These are phyloP conservation scores for Xylariomycetidae sp. DNA, from an alignment of 2,329 filamentous ascomycete genomes.

Conservation along the genomic window DNA sequence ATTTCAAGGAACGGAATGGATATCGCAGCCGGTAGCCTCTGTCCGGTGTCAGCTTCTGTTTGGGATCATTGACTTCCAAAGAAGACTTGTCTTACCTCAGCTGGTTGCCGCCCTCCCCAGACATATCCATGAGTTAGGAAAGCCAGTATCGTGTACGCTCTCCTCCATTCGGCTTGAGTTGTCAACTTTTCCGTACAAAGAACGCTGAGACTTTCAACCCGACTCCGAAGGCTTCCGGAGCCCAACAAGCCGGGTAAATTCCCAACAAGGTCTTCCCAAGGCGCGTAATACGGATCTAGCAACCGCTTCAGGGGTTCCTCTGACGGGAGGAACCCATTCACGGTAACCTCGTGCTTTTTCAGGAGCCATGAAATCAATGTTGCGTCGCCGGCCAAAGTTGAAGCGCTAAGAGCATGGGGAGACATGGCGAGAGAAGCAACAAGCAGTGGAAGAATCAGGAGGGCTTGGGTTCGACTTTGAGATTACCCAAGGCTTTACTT, in stretches of 20 bases:
- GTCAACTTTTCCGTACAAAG: constrained; percentile 54
- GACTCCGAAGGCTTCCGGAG: constrained; percentile 52
- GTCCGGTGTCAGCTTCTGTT: too few relatives aligned
- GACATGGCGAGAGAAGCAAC: too few relatives aligned
- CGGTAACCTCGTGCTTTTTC: constrained; percentile 48
- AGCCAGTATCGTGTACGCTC: constrained; percentile 63
- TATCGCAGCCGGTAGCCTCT: constrained; percentile 69
- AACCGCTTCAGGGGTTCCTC: constrained; percentile 54
- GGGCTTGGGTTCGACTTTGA: too few relatives aligned
- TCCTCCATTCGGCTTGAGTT: constrained; percentile 60
- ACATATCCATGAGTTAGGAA: constrained; percentile 76
- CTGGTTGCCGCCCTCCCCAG: constrained; percentile 75
- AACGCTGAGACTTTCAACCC: constrained; percentile 53
- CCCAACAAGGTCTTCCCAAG: constrained; percentile 60
- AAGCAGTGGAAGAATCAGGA: too few relatives aligned
- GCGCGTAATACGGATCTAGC: constrained; percentile 58
- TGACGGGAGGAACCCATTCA: constrained; percentile 59
- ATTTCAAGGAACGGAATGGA: constrained; percentile 71
- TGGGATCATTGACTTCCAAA: neutral
- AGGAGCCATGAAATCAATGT: constrained; percentile 19
- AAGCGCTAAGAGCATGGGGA: neutral
- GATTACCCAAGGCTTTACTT: too few relatives aligned
- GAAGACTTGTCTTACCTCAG: constrained; percentile 51
- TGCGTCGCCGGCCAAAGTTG: neutral
- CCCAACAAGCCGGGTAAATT: constrained; percentile 60